Evolutionary conservation across 805 yeast species (phyloP).

Genomic region (Lachancea quebecensis): DNA sequence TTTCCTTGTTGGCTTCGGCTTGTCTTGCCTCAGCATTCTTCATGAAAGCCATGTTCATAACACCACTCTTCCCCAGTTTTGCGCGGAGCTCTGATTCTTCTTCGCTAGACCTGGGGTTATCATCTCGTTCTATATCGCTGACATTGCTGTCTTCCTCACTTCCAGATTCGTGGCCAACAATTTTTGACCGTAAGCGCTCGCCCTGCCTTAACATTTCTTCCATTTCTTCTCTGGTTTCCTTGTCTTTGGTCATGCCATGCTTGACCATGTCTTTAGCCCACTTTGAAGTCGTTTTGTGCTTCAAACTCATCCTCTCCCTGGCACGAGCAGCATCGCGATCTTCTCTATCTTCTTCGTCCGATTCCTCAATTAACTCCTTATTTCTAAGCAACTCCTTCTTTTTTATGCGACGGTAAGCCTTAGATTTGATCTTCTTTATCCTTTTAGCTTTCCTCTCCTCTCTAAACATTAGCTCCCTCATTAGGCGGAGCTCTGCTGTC

Average conservation of each 20-base stretch:
- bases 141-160: constrained; percentile 36
- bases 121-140: constrained; percentile 46
- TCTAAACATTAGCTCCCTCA: constrained; percentile 95
- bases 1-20: constrained; percentile 49
- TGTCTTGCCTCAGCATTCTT: constrained; percentile 74
- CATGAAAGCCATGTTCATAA: constrained; percentile 94
- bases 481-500: constrained; percentile 74
- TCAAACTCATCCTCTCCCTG: constrained; percentile 83
- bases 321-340: constrained; percentile 76
- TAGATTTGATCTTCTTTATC: constrained; percentile 90
- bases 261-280: constrained; percentile 91
- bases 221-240: constrained; percentile 75
- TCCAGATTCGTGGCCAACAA: constrained; percentile 58
- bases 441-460: constrained; percentile 89
- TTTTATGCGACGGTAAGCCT: constrained; percentile 75
- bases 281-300: constrained; percentile 78
- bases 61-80: constrained; percentile 75
- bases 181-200: constrained; percentile 64
- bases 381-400: constrained; percentile 75
- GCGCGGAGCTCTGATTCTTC: constrained; percentile 31
- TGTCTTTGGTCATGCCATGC: constrained; percentile 85
- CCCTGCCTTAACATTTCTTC: constrained; percentile 93
- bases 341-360: constrained; percentile 44
- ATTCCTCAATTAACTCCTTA: constrained; percentile 48
- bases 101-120: constrained; percentile 37